Evolutionary conservation across 2,329 filamentous ascomycete species (phyloP).

Genomic region (Cordyceps farinosa): DNA sequence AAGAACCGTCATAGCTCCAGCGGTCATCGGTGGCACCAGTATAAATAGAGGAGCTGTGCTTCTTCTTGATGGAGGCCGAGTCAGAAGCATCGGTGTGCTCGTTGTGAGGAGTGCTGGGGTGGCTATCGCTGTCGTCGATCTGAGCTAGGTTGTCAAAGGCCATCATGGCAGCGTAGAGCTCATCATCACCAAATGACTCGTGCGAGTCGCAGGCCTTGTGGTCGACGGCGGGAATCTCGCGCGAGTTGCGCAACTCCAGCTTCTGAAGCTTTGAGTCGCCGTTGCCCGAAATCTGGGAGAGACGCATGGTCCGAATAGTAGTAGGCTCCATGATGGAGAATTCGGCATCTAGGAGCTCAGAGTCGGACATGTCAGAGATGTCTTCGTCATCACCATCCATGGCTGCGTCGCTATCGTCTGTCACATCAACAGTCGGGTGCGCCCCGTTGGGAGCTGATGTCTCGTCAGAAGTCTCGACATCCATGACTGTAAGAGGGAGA

Average conservation of each 20-base stretch:
- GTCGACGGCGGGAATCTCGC: neutral
- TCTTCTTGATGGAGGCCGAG: constrained; percentile 27
- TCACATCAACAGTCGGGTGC: neutral
- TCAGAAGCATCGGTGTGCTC: constrained; percentile 29
- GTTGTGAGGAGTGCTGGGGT: constrained; percentile 20
- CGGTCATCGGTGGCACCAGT: constrained; percentile 36
- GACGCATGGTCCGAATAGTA: constrained; percentile 7
- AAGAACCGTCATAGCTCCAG: constrained; percentile 37
- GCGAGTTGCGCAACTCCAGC: constrained; percentile 14
- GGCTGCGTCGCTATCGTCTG: constrained; percentile 6
- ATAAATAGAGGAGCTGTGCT: constrained; percentile 37
- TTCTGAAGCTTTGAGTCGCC: constrained; percentile 19
- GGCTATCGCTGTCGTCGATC: constrained; percentile 15
- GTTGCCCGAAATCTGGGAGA: constrained; percentile 10
- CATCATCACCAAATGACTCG: neutral
- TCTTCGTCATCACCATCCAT: constrained; percentile 13
- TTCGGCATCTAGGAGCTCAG: constrained; percentile 15
- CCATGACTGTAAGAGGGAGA: no score
- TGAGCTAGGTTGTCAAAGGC: constrained; percentile 15
- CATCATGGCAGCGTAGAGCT: neutral
- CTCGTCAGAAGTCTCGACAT: no score
- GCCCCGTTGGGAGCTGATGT: neutral
- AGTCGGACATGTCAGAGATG: constrained; percentile 8
- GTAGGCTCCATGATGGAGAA: constrained; percentile 14
- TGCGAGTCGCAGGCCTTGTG: neutral